Evolutionary conservation across 345 rosid species (phyloP), one percentile per base, ranked within the genome.

Genomic region (Nephelium lappaceum): DNA sequence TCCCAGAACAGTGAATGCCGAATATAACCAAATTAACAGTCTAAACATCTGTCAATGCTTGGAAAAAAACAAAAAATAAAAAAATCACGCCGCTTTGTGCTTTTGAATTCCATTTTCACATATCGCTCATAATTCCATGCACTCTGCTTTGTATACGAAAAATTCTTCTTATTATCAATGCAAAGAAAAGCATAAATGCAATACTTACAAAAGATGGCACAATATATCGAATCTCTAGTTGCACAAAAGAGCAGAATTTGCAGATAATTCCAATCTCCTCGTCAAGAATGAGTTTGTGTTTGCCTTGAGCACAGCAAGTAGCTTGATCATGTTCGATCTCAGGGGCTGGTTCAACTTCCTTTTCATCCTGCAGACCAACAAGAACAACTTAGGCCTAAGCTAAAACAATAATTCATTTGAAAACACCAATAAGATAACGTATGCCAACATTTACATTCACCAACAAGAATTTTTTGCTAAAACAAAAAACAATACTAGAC

Each of bases 201-300:
- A 27, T 38, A 81, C 89, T 85, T 83, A 91, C 94, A 82, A 89
- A 87, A 75, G 89, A 66, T 24, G 90, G 81, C 9, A 82, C 65
- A 47, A 73, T 18, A 51, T 88, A 68, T 88, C 18, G 85, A 49
- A 87, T 85, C 78, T 91, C 92, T 38, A 11, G 15, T 36, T 79
- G 19, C 10, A 91, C 86, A 14, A 71, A 77, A 24, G 74, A 16
- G 77, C 94, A 91, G 57, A 58, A 71, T 64, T 73, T 80, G 83
- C 94, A 91, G 19, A 19, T 57, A 55, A 86, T 7, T 31, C 94
- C 94, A 65, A 85, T 74, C 73, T 91, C 90, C 31, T 91, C 92
- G 68, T 92, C 88, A 53, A 87, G 85, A 14, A 86, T 47, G 23
- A 86, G 55, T 3, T 81, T 69, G 81, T 91, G 97, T 4, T 75